Evolutionary conservation across 176 grass and related monocot genomes (phyloP).

Genomic region (Microstegium vimineum): DNA sequence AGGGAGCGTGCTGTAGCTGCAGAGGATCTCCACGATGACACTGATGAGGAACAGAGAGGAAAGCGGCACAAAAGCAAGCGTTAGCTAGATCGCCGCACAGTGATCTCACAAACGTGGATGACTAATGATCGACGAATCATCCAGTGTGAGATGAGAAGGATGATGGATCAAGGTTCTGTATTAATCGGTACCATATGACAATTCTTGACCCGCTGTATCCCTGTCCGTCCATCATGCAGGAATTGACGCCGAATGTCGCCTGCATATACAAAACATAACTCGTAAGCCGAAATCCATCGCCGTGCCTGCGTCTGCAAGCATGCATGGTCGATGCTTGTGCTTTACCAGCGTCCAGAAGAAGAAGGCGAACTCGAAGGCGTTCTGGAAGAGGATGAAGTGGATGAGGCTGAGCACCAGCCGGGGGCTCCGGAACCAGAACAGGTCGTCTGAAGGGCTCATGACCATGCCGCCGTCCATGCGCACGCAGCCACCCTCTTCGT

Average conservation of each 20-base stretch:
- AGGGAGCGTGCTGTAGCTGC: constrained; percentile 80
- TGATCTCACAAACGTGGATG: background rate
- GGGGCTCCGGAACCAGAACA: constrained; percentile 66
- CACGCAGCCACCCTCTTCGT: constrained; percentile 10
- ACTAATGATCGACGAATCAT: no score
- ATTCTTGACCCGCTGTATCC: constrained; percentile 37
- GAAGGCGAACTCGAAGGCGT: constrained; percentile 68
- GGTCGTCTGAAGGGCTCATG: constrained; percentile 53
- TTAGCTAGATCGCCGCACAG: background rate
- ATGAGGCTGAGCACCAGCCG: constrained; percentile 54
- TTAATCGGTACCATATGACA: constrained; percentile 43
- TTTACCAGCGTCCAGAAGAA: constrained; percentile 77
- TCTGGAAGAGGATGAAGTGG: constrained; percentile 91
- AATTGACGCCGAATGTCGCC: constrained; percentile 42
- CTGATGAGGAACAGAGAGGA: constrained; percentile 21
- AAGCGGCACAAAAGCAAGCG: background rate
- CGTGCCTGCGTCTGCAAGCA: no score
- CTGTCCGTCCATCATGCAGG: constrained; percentile 50
- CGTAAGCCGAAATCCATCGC: background rate
- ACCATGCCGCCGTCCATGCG: background rate
- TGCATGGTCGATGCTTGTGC: no score
- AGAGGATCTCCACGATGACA: constrained; percentile 53
- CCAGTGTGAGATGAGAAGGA: no score
- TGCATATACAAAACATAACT: background rate
- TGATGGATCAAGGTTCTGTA: no score